Base-by-base conservation (phyloP, 2,329 filamentous ascomycete genomes). In the Ascosphaera apis region DNA sequence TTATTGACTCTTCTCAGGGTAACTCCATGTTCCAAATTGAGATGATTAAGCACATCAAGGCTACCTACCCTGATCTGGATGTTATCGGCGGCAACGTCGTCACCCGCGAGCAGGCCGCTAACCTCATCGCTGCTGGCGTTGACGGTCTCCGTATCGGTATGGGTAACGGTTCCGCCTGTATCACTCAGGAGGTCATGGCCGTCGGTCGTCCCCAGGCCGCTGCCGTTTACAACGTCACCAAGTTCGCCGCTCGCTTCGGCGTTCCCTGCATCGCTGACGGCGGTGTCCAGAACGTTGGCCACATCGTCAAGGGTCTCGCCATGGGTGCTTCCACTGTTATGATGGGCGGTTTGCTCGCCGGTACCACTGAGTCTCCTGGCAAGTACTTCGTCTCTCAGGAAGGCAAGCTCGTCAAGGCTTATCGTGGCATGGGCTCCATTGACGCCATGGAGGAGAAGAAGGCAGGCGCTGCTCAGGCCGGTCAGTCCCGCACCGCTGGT, bases 361-460 rank as follows among this genome's bases (percentile, higher is more conserved):
- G 91, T 54, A 95, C 88, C 43, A 93, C 86, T 31, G 88, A 98
- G 62, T 95, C 86, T 27, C 88, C 88, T 25, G 91, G 88, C 44
- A 84, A 86, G 45, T 95, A 91, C 46, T 95, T 91, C 52, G 82
- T 98, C 47, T 91, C 81, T 51, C 77, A 80, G 41, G 86, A 95
- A 60, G 88, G 88, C 44, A 91, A 95, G 68, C 75, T 98, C 37
- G 86, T 98, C 58, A 98, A 98, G 69, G 84, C 88, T 30, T 98
- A 98, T 68, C 80, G 88, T 58, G 88, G 88, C 41, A 98, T 98
- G 88, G 88, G 88, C 46, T 84, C 76, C 59, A 98, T 98, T 53
- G 88, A 93, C 50, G 88, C 88, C 46, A 98, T 98, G 88, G 84
- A 95, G 62, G 86, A 95, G 62, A 92, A 88, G 72, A 92, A 92